phyloP scores from a whole-genome alignment of 306 rosid species.

The Castanea crenata region DNA sequence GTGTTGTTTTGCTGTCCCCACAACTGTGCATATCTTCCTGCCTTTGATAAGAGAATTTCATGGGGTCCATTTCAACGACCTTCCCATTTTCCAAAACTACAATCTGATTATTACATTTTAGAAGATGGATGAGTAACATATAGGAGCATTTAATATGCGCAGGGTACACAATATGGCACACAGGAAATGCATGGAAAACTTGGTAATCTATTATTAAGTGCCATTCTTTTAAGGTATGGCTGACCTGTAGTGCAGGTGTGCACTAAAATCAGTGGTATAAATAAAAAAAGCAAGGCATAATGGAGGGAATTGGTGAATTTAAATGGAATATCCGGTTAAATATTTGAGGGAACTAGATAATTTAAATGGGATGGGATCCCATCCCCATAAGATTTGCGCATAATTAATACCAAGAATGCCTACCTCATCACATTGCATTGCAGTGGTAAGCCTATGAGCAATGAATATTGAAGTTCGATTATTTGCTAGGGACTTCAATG shows the following conservation, averaged over 20 bases:
- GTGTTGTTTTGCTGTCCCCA: slow-evolving; percentile 97
- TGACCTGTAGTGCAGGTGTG: background rate
- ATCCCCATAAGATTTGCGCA: background rate
- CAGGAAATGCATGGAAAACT: background rate
- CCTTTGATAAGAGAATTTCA: slow-evolving; percentile 71
- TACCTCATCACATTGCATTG: slow-evolving; percentile 99
- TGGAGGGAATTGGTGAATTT: too few relatives aligned
- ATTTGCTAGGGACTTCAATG: slow-evolving; percentile 69
- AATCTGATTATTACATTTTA: slow-evolving; percentile 47
- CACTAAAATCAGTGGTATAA: background rate
- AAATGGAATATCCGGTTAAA: too few relatives aligned
- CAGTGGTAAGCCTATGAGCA: slow-evolving; percentile 98
- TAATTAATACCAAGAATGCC: background rate
- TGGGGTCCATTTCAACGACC: slow-evolving; percentile 95
- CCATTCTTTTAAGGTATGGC: background rate
- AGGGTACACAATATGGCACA: background rate
- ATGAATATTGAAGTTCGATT: slow-evolving; percentile 89
- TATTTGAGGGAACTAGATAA: too few relatives aligned
- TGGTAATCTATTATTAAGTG: background rate
- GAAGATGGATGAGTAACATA: slow-evolving; percentile 5
- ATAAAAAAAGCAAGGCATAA: background rate
- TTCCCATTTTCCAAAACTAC: slow-evolving; percentile 90
- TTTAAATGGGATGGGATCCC: background rate
- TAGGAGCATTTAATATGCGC: background rate
- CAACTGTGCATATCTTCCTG: slow-evolving; percentile 94